Evolutionary conservation across 371 early-diverging fungal species (phyloP).

Genomic region (Mortierella polycephala): DNA sequence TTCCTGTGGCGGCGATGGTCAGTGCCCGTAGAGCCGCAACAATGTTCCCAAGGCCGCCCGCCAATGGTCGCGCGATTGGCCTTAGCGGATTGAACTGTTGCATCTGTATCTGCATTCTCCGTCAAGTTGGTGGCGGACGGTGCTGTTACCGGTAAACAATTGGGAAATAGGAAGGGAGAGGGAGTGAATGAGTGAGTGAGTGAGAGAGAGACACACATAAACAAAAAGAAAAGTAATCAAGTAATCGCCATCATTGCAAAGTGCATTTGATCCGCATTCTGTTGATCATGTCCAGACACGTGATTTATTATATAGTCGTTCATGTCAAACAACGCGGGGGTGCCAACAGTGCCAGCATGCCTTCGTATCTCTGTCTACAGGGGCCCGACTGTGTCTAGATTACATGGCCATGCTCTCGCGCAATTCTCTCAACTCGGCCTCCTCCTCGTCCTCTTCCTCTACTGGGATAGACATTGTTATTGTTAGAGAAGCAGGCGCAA

Average conservation of each 20-base stretch:
- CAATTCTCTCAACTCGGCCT: slow-evolving; percentile 86
- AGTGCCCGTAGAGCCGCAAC: neutral
- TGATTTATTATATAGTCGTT: neutral
- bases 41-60: neutral
- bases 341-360: neutral
- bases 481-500: slow-evolving; percentile 55
- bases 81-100: neutral
- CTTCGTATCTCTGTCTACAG: neutral
- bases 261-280: too few species aligned
- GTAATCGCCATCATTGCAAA: neutral
- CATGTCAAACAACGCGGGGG: neutral
- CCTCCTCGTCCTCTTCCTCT: slow-evolving; percentile 80
- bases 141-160: too few species aligned
- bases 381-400: neutral
- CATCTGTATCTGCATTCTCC: too few species aligned
- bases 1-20: neutral
- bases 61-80: neutral
- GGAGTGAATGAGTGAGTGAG: neutral
- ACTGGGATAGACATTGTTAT: slow-evolving; percentile 19
- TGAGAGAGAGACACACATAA: neutral
- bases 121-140: too few species aligned
- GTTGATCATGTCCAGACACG: too few species aligned
- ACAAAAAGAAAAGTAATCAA: neutral
- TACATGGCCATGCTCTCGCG: slow-evolving; percentile 83
- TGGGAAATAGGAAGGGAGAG: neutral